Base-by-base conservation (phyloP, 495 filamentous ascomycete species). In the Thermothielavioides terrestris region DNA sequence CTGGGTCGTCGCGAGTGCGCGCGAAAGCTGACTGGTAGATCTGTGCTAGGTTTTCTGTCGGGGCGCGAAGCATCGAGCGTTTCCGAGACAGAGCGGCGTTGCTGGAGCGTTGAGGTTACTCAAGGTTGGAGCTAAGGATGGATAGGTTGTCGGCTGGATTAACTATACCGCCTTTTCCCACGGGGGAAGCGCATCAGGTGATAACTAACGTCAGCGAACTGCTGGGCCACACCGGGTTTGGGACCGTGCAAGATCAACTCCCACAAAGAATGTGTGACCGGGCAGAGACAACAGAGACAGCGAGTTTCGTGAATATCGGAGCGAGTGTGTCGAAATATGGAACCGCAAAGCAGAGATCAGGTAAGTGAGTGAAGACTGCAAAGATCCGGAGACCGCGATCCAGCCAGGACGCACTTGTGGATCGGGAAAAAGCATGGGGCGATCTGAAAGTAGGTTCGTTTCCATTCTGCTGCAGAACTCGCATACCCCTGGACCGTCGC, bases 101-200 rank as follows among this genome's bases (percentile, higher is more conserved):
- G 26, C 6, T 14, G 26, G 11, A 27, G 17, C 25, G 41, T n/a
- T 35, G 31, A 6, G 6, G 17, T 32, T n/a, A 18, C 15, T 45
- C 28, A 21, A 45, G 18, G 18, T 34, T 7, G 22, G 31, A 27
- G 31, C 43, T 10, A 18, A 11, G 30, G 14, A n/a, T n/a, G n/a
- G 22, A 18, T 36, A 22, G 3, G 11, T 9, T 12, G 31, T 30
- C 20, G 35, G 46, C 35, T 32, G 21, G 18, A 10, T 38, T 22
- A 31, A 31, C 18, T 35, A 36, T 35, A 46, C 43, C 46, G 23
- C 26, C 22, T 49, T 49, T 40, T 35, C 36, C 46, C 46, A 39
- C 34, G 35, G 35, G 46, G 36, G 12, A 49, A 23, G 6, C 0
- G 9, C 34, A 40, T 49, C 46, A 49, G 46, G 46, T 49, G 46